Conservation (phyloP, 1,139 yeast genomes). For the Wickerhamomyces sp. region DNA sequence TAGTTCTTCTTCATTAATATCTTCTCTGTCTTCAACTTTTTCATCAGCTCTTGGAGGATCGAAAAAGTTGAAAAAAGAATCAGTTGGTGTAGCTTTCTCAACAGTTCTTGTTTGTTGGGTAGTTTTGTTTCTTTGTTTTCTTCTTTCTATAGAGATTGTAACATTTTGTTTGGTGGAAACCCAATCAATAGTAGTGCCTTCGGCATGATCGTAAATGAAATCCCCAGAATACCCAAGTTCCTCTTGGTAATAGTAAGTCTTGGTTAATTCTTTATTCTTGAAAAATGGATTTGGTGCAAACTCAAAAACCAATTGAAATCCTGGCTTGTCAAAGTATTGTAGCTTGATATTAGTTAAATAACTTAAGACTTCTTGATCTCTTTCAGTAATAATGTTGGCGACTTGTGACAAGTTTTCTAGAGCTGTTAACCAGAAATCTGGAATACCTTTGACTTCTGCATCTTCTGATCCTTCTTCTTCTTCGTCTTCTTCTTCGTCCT, state of each 20-base stretch:
- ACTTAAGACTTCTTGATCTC: slow-evolving; percentile 82
- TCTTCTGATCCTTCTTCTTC: slow-evolving; percentile 40
- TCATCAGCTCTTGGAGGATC: slow-evolving; percentile 76
- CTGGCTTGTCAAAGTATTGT: slow-evolving; percentile 79
- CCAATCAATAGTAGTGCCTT: slow-evolving; percentile 88
- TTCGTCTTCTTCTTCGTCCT: slow-evolving; percentile 41
- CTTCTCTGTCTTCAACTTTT: slow-evolving; percentile 40
- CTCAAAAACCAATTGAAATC: slow-evolving; percentile 81
- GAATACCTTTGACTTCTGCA: slow-evolving; percentile 64
- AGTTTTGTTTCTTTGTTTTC: slow-evolving; percentile 96
- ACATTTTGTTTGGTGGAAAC: slow-evolving; percentile 72
- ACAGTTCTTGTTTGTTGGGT: slow-evolving; percentile 96
- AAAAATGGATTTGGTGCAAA: slow-evolving; percentile 77
- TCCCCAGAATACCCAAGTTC: slow-evolving; percentile 95
- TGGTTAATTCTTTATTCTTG: slow-evolving; percentile 63
- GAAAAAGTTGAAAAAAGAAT: slow-evolving; percentile 92
- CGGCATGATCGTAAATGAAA: slow-evolving; percentile 95
- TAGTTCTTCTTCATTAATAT: slow-evolving; percentile 47
- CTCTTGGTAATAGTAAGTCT: slow-evolving; percentile 90
- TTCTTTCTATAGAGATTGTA: slow-evolving; percentile 83
- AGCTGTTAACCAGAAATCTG: slow-evolving; percentile 96
- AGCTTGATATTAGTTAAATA: slow-evolving; percentile 66
- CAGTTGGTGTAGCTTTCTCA: slow-evolving; percentile 89
- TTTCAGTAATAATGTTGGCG: slow-evolving; percentile 81
- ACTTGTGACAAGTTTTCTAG: slow-evolving; percentile 80